phyloP scores from a whole-genome alignment of 352 stramenopile species.

The Lagenidium giganteum region DNA sequence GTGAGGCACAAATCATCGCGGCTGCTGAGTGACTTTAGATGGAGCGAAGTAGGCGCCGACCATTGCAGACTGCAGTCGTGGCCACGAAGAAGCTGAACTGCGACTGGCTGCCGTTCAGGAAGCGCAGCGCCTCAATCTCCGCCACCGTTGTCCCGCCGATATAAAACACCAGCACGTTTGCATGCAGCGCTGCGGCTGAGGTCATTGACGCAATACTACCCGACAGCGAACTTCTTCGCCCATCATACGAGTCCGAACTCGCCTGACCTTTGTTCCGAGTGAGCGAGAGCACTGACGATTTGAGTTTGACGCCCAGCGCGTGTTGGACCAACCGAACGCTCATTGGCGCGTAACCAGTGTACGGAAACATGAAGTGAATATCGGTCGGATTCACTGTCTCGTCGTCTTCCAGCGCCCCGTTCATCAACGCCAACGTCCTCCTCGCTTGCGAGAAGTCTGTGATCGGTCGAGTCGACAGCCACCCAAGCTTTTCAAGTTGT shows the following conservation, averaged over 20 bases:
- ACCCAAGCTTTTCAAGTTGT: slow-evolving; percentile 67
- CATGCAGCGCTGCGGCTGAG: slow-evolving; percentile 9
- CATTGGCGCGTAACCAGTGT: slow-evolving; percentile 80
- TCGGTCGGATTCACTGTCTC: slow-evolving; percentile 42
- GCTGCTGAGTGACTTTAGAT: too few relatives aligned
- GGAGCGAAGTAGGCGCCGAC: slow-evolving; percentile 50
- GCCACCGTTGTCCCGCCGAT: slow-evolving; percentile 79
- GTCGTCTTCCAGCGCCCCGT: slow-evolving; percentile 38
- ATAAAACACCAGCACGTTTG: slow-evolving; percentile 74
- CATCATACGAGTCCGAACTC: neutral
- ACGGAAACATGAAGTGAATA: slow-evolving; percentile 86
- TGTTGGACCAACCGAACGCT: slow-evolving; percentile 77
- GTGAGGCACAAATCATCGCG: too few relatives aligned
- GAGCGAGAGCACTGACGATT: slow-evolving; percentile 24
- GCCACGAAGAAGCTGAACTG: slow-evolving; percentile 64
- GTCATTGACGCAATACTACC: neutral
- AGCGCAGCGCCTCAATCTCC: slow-evolving; percentile 74
- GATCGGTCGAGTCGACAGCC: slow-evolving; percentile 29
- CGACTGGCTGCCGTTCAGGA: slow-evolving; percentile 59
- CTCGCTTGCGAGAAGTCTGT: slow-evolving; percentile 8
- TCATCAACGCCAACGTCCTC: slow-evolving; percentile 36
- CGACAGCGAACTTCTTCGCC: slow-evolving; percentile 2
- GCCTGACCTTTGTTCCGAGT: slow-evolving; percentile 5
- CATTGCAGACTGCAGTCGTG: slow-evolving; percentile 72
- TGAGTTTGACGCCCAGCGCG: slow-evolving; percentile 66